A percentile compares a stretch with the other conserved stretches of the same genome.
phyloP scores from a whole-genome alignment of 345 rosid genomes.

The sweet orange (Citrus sinensis) region DVS_A1.0 CM039163.1:30926501-30927000 shows the following conservation, averaged over 20 bases:
- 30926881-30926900: background rate
- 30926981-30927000: slow-evolving; percentile 92
- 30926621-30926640: background rate
- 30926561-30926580: background rate
- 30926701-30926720: background rate
- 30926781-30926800: background rate
- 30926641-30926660: background rate
- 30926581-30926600: background rate
- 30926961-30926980: slow-evolving; percentile 97
- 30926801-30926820: background rate
- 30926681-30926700: background rate
- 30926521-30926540: background rate
- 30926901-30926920: slow-evolving; percentile 92
- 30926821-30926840: background rate
- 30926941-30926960: slow-evolving; percentile 86
- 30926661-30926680: background rate
- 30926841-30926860: background rate
- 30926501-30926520: background rate
- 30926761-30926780: background rate
- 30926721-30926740: background rate
- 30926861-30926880: background rate
- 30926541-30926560: background rate
- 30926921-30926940: slow-evolving; percentile 96
- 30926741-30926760: background rate
- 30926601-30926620: background rate